Conservation (phyloP, 768 basidiomycete genomes). For the Coprinopsis marcescibilis region DNA sequence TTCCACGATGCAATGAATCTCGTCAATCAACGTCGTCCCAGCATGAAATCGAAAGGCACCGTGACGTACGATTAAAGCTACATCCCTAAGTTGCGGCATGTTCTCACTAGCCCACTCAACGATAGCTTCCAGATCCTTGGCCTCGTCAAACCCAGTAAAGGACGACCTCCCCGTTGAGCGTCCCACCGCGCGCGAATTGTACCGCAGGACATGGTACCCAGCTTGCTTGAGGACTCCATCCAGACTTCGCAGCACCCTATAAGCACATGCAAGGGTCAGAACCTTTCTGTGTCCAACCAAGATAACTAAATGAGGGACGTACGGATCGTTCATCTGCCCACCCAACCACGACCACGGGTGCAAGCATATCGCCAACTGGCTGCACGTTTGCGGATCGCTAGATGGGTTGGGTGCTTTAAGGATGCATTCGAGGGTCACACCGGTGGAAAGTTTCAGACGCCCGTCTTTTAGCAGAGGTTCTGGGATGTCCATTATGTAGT, state of each 20-base stretch:
- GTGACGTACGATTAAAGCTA: slow-evolving; percentile 57
- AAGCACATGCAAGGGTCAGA: slow-evolving; percentile 14
- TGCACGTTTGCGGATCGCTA: not conserved
- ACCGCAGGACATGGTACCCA: slow-evolving; percentile 58
- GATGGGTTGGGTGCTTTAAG: not conserved
- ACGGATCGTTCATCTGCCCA: slow-evolving; percentile 74
- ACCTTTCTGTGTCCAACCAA: no score
- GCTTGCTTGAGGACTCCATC: slow-evolving; percentile 33
- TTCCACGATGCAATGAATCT: not conserved
- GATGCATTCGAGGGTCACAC: slow-evolving; percentile 30
- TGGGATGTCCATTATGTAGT: no score
- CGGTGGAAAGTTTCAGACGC: slow-evolving; percentile 20
- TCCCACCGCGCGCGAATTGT: slow-evolving; percentile 78
- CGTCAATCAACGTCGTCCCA: not conserved
- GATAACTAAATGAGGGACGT: slow-evolving; percentile 32
- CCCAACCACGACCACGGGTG: slow-evolving; percentile 89
- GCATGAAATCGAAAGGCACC: not conserved
- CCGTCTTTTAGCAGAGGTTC: no score
- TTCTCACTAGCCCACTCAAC: slow-evolving; percentile 47
- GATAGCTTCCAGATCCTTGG: slow-evolving; percentile 58
- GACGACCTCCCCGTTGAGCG: slow-evolving; percentile 68
- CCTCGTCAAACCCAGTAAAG: slow-evolving; percentile 67
- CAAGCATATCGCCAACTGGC: slow-evolving; percentile 55
- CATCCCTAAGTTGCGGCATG: slow-evolving; percentile 29
- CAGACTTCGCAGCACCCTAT: slow-evolving; percentile 43